phyloP scores from a whole-genome alignment of 495 filamentous ascomycete genomes.

The Penicillium goetzii region DNA sequence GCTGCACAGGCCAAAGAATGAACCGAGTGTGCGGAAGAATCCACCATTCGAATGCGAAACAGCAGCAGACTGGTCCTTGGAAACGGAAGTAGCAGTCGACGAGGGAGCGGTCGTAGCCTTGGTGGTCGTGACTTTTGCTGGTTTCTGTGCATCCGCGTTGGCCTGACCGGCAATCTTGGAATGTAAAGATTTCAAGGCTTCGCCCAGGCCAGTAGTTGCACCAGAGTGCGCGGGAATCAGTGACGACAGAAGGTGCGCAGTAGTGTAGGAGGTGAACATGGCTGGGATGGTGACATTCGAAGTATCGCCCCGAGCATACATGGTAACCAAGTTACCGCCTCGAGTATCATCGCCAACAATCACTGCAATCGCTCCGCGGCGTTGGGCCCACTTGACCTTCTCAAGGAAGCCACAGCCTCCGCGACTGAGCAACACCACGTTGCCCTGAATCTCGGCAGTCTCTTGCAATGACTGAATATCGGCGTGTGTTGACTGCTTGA shows the following conservation, averaged over 20 bases:
- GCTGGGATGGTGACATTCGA: conserved; percentile 93
- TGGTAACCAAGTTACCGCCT: conserved; percentile 84
- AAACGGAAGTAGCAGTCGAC: conserved; percentile 29
- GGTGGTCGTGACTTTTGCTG: conserved; percentile 30
- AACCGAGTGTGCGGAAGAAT: conserved; percentile 55
- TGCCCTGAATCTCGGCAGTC: conserved; percentile 90
- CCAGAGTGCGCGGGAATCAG: conserved; percentile 73
- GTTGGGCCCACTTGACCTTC: conserved; percentile 95
- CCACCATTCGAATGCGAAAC: conserved; percentile 49
- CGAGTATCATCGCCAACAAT: conserved; percentile 94
- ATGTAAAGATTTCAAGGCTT: conserved; percentile 36
- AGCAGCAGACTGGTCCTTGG: conserved; percentile 22
- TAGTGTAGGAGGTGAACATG: conserved; percentile 92
- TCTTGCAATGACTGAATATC: conserved; percentile 96
- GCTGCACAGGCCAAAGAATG: conserved; percentile 56
- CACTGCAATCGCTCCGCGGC: conserved; percentile 82
- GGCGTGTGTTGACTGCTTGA: conserved; percentile 64
- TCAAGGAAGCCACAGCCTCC: conserved; percentile 97
- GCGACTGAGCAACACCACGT: conserved; percentile 84
- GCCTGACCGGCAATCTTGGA: conserved; percentile 30
- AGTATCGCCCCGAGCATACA: conserved; percentile 95
- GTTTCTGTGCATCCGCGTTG: conserved; percentile 27
- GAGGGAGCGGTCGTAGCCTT: conserved; percentile 32
- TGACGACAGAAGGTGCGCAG: conserved; percentile 89
- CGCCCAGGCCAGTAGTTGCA: conserved; percentile 57